Base-by-base conservation (phyloP, 1,284 basidiomycete species). In the Chiua sp. region DNA sequence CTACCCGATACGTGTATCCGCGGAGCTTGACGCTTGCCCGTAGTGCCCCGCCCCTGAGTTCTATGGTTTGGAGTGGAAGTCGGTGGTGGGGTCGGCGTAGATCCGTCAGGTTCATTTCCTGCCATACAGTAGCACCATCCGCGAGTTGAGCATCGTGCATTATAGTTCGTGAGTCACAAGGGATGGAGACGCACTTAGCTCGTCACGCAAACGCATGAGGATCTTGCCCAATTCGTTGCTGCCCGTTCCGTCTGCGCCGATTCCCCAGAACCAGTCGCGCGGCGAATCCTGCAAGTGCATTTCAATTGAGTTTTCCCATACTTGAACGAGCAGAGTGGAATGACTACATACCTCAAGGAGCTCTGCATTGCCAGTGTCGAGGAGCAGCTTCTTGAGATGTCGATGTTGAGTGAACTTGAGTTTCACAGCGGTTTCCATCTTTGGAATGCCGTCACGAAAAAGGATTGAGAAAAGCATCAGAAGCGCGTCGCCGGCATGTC, bases 191-290 rank as follows among this genome's bases (percentile, higher is more conserved):
- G 23, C 42, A 67, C 72, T 60, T 35, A 76, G 62, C 37, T 63
- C 65, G 22, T 66, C 69, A 30, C 80, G 71, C 48, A 78, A 56
- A 33, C 73, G 68, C 69, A 72, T 75, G 55, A 83, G 72, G 1
- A 76, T 74, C 62, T 79, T 79, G 12, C 81, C 82, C 28, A 83
- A 69, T 56, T 80, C 73, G 59, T 83, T 83, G 23, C 64, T 65
- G 13, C 82, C 82, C 12, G 68, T 63, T 0, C 75, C 71, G 54
- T 77, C 68, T 0, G 66, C 68, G 3, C 79, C 80, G 42, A 75
- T 61, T 20, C 80, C 80, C 81, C 81, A 82, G 64, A 80, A 82
- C 52, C 67, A 65, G 62, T 82, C 81, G 26, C 69, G 64, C 22
- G 72, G 68, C 0, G 77, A 74, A 69, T 82, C 78, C 74, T 30